Conservation (phyloP, 1,284 basidiomycete genomes). For the Limonomyces culmigenus region DNA sequence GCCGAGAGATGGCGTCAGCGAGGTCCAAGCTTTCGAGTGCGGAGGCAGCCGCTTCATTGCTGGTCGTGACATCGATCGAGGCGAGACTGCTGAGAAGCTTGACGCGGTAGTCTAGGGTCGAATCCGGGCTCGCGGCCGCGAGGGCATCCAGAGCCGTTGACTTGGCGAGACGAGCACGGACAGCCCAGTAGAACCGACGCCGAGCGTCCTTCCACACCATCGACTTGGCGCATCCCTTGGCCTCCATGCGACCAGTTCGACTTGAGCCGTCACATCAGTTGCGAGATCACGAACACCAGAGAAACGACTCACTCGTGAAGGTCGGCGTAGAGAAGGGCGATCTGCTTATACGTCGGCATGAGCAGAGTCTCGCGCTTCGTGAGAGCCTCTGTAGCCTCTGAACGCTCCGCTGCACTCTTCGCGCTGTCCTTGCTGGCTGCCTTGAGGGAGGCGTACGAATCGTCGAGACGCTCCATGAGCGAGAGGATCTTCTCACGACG, state of each 20-base stretch:
- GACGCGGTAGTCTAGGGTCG: constrained; percentile 40
- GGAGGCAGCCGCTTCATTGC: constrained; percentile 37
- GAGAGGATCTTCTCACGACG: constrained; percentile 80
- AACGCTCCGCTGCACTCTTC: constrained; percentile 59
- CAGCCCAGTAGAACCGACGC: constrained; percentile 91
- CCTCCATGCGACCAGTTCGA: constrained; percentile 93
- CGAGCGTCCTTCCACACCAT: constrained; percentile 82
- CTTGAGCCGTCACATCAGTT: constrained; percentile 29
- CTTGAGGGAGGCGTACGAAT: constrained; percentile 72
- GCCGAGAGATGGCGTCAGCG: constrained; percentile 34
- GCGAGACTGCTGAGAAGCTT: constrained; percentile 43
- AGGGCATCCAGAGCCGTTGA: constrained; percentile 42
- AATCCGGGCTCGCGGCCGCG: constrained; percentile 42
- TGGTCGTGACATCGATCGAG: constrained; percentile 29
- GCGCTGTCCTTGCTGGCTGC: constrained; percentile 59
- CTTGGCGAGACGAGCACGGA: constrained; percentile 63
- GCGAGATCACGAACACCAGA: constrained; percentile 5
- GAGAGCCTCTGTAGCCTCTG: constrained; percentile 50
- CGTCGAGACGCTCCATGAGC: constrained; percentile 90
- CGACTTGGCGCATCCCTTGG: constrained; percentile 82
- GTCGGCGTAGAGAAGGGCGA: constrained; percentile 91
- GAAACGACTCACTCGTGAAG: constrained; percentile 66
- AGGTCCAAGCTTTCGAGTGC: constrained; percentile 55
- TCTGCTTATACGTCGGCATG: constrained; percentile 83
- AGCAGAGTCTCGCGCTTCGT: constrained; percentile 71